Conservation (phyloP, 1,284 basidiomycete genomes). For the Papiliotrema flavescens region DNA sequence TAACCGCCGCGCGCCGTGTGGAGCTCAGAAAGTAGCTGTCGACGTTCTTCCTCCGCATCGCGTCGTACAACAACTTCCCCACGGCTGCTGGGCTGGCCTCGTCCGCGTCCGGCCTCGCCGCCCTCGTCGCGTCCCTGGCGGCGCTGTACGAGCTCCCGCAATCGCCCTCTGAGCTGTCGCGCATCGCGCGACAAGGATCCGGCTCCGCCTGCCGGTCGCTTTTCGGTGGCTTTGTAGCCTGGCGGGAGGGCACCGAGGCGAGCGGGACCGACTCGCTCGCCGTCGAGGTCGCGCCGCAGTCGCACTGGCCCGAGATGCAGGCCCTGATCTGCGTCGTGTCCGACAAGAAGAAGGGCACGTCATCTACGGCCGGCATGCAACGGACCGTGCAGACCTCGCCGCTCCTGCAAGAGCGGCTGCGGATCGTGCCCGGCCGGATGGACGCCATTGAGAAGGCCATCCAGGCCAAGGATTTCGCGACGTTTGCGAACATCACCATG, state of each 20-base stretch:
- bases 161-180: conserved; percentile 69
- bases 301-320: conserved; percentile 92
- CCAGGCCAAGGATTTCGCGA: conserved; percentile 72
- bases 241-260: conserved; percentile 70
- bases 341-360: conserved; percentile 95
- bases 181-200: conserved; percentile 93
- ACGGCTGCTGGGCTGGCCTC: conserved; percentile 97
- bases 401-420: conserved; percentile 85
- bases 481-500: conserved; percentile 91
- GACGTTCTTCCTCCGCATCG: conserved; percentile 72
- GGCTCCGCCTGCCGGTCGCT: conserved; percentile 97
- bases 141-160: conserved; percentile 76
- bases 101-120: conserved; percentile 94
- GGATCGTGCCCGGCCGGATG: conserved; percentile 88
- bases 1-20: neutral
- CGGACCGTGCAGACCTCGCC: conserved; percentile 88
- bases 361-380: conserved; percentile 95
- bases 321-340: conserved; percentile 97
- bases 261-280: conserved; percentile 86
- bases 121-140: conserved; percentile 84
- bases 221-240: conserved; percentile 95
- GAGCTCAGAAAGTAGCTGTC: conserved; percentile 60
- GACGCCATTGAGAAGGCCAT: conserved; percentile 76
- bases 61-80: conserved; percentile 98
- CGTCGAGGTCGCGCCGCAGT: conserved; percentile 76